Percentiles rank a stretch among this genome's conserved stretches.
These are phyloP conservation scores for Groenewaldozyma tartarivorans DNA, from an alignment of 805 yeast genomes.

Conservation along the genomic window DNA sequence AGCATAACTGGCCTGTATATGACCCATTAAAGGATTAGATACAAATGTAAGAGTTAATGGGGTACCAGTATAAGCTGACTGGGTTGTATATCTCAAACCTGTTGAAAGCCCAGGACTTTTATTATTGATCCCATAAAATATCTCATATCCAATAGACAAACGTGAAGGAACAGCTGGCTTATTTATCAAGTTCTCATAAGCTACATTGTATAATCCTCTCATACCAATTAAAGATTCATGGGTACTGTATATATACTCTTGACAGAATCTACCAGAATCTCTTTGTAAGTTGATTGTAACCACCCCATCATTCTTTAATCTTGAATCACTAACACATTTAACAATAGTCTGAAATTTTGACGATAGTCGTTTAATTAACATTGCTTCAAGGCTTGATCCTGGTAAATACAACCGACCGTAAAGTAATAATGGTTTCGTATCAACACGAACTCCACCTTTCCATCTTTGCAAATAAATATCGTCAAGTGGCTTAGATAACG, in stretches of 20 bases:
- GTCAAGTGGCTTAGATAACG: slow-evolving; percentile 24
- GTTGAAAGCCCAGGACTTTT: slow-evolving; percentile 87
- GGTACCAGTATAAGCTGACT: slow-evolving; percentile 76
- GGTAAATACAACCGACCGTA: slow-evolving; percentile 90
- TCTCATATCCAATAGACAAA: slow-evolving; percentile 69
- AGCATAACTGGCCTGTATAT: slow-evolving; percentile 77
- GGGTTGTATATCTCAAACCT: slow-evolving; percentile 75
- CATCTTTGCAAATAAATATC: slow-evolving; percentile 20
- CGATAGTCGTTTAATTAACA: slow-evolving; percentile 59
- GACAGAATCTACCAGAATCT: slow-evolving; percentile 50
- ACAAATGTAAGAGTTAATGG: slow-evolving; percentile 85
- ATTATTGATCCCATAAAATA: slow-evolving; percentile 77
- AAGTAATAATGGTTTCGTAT: slow-evolving; percentile 35
- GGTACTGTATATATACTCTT: slow-evolving; percentile 72
- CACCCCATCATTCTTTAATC: slow-evolving; percentile 42
- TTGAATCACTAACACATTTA: slow-evolving; percentile 66
- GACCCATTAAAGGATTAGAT: slow-evolving; percentile 83
- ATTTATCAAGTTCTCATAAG: slow-evolving; percentile 20
- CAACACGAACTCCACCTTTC: slow-evolving; percentile 22
- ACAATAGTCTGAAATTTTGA: slow-evolving; percentile 53
- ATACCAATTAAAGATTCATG: slow-evolving; percentile 78
- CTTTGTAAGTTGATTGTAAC: slow-evolving; percentile 45
- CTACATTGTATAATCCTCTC: slow-evolving; percentile 63
- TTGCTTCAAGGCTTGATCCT: slow-evolving; percentile 76
- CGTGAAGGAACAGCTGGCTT: slow-evolving; percentile 33